Conservation (phyloP, 768 basidiomycete genomes). For the Tulasnella sp. region DNA sequence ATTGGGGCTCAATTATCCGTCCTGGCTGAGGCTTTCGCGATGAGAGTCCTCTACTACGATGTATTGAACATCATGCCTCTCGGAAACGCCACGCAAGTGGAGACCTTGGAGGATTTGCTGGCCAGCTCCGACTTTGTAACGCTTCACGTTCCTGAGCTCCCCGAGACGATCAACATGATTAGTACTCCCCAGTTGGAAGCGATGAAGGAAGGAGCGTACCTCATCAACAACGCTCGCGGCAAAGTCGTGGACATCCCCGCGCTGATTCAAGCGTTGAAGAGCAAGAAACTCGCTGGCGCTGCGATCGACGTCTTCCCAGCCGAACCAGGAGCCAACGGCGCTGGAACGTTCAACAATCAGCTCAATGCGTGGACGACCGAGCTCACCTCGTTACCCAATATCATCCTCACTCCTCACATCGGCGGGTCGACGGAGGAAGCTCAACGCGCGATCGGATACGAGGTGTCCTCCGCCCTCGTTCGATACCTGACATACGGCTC, state of each 20-base stretch:
- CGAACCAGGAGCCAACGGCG: slow-evolving; percentile 88
- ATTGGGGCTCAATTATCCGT: slow-evolving; percentile 97
- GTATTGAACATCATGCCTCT: slow-evolving; percentile 96
- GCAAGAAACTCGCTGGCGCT: slow-evolving; percentile 83
- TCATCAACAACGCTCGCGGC: slow-evolving; percentile 97
- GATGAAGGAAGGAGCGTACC: slow-evolving; percentile 93
- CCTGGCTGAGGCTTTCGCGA: slow-evolving; percentile 90
- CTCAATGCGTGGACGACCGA: slow-evolving; percentile 77
- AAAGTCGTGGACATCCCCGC: slow-evolving; percentile 93
- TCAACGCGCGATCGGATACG: slow-evolving; percentile 92
- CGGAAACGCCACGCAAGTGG: slow-evolving; percentile 86
- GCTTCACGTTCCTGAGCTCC: slow-evolving; percentile 91
- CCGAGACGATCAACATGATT: slow-evolving; percentile 95
- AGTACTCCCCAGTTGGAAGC: slow-evolving; percentile 60
- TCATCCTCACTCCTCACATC: slow-evolving; percentile 97
- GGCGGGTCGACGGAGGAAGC: slow-evolving; percentile 99
- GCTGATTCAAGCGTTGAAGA: slow-evolving; percentile 68
- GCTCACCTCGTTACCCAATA: slow-evolving; percentile 71
- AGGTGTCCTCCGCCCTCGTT: slow-evolving; percentile 75
- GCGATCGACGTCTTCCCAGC: slow-evolving; percentile 92
- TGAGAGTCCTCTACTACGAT: slow-evolving; percentile 93
- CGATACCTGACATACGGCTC: slow-evolving; percentile 92
- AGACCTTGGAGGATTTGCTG: slow-evolving; percentile 66
- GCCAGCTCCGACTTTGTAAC: slow-evolving; percentile 84
- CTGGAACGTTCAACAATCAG: slow-evolving; percentile 72